Evolutionary conservation across 2,329 filamentous ascomycete genomes (phyloP).

Genomic region (Trichoderma afroharzianum): DNA sequence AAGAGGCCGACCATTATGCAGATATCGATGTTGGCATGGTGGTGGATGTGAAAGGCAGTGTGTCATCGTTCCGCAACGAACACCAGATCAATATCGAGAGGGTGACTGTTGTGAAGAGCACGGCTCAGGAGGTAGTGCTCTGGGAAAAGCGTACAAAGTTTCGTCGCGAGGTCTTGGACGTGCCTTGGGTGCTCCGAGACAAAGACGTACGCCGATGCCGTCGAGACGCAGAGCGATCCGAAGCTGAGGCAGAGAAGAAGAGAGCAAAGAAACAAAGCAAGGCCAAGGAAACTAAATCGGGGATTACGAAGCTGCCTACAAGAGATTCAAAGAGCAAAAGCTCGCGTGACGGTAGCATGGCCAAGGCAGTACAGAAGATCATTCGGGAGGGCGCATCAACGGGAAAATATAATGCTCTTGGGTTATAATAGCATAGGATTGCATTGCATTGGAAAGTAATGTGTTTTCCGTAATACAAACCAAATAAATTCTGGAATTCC

Average conservation of each 20-base stretch:
- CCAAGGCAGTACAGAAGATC: slow-evolving; percentile 26
- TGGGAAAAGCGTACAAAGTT: slow-evolving; percentile 56
- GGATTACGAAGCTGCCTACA: slow-evolving; percentile 5
- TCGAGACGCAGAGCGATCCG: slow-evolving; percentile 41
- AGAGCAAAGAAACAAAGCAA: slow-evolving; percentile 16
- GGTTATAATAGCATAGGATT: slow-evolving; percentile 24
- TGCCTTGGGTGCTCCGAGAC: slow-evolving; percentile 52
- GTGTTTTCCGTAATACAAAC: neutral
- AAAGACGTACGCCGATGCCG: slow-evolving; percentile 49
- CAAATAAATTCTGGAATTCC: neutral
- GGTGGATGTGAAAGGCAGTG: slow-evolving; percentile 54
- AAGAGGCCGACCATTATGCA: slow-evolving; percentile 19
- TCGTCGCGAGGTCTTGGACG: slow-evolving; percentile 45
- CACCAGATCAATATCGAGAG: slow-evolving; percentile 53
- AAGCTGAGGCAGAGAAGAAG: slow-evolving; percentile 25
- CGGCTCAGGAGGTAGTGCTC: slow-evolving; percentile 54
- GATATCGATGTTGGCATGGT: slow-evolving; percentile 51
- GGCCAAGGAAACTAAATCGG: neutral
- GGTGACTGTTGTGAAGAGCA: slow-evolving; percentile 46
- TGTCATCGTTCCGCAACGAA: slow-evolving; percentile 45
- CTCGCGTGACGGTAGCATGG: neutral
- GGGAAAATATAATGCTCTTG: slow-evolving; percentile 35
- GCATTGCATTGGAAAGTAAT: neutral
- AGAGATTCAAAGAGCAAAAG: neutral
- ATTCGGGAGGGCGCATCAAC: slow-evolving; percentile 27